Conservation (phyloP, 1,284 basidiomycete species). For the Dichomitus squalens region DNA sequence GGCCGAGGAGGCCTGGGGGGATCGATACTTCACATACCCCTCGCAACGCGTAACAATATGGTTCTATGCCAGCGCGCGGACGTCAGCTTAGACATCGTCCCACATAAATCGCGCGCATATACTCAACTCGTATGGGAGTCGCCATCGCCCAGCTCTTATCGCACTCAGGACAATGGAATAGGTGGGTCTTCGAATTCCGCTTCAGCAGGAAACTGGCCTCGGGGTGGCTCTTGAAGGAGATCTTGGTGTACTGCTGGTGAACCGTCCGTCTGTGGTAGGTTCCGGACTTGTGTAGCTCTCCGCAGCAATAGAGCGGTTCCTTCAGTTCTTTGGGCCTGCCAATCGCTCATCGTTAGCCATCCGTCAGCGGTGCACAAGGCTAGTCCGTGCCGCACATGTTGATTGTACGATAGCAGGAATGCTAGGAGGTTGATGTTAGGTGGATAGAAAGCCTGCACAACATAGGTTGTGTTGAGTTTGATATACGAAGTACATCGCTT, state of each 20-base stretch:
- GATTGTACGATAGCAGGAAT: not conserved
- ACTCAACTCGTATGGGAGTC: constrained; percentile 18
- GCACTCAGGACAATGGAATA: constrained; percentile 22
- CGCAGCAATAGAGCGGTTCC: constrained; percentile 16
- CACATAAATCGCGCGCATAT: not conserved
- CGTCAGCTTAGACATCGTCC: not conserved
- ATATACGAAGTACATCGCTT: too few relatives aligned
- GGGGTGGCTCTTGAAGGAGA: constrained; percentile 13
- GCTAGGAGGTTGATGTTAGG: not conserved
- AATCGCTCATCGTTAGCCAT: not conserved
- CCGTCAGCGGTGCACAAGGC: not conserved
- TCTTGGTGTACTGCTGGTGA: constrained; percentile 19
- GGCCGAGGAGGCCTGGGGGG: not conserved
- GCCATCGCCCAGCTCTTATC: constrained; percentile 13
- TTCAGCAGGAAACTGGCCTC: constrained; percentile 8
- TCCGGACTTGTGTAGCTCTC: constrained; percentile 13
- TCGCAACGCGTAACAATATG: constrained; percentile 14
- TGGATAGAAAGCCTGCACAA: not conserved
- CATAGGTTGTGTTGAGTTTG: not conserved
- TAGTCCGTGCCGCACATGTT: not conserved
- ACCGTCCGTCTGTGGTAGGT: constrained; percentile 18
- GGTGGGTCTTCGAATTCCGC: constrained; percentile 11
- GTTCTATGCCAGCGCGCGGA: not conserved
- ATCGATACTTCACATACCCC: constrained; percentile 16
- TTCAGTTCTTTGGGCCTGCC: constrained; percentile 19